Conservation (phyloP, 148 eudicot genomes). For the Bassia scoparia region DNA sequence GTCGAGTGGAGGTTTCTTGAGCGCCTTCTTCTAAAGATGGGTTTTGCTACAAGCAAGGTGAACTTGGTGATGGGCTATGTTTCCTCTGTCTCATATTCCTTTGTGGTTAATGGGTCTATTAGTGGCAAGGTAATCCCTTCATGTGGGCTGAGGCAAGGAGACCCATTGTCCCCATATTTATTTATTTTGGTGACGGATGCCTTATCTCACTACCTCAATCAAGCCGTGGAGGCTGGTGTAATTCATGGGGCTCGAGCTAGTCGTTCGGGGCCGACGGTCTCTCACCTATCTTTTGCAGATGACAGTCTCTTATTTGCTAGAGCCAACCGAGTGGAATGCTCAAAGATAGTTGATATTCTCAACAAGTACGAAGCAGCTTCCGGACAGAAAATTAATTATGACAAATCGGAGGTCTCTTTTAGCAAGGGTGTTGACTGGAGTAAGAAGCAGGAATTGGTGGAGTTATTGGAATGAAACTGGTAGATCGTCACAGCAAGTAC, state of each 20-base stretch:
- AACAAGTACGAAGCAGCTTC: too few species aligned
- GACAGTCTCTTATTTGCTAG: too few species aligned
- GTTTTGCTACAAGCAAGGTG: background rate
- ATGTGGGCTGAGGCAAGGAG: conserved; percentile 4
- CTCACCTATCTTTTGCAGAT: background rate
- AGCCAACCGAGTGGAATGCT: too few species aligned
- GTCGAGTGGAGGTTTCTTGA: conserved; percentile 12
- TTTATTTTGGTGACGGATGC: background rate
- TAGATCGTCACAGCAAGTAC: background rate
- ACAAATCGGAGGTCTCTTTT: too few species aligned
- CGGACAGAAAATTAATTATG: too few species aligned
- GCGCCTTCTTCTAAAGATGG: background rate
- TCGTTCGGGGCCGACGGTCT: background rate
- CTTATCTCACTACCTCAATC: background rate
- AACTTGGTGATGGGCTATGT: background rate
- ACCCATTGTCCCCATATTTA: background rate
- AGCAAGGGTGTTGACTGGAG: background rate
- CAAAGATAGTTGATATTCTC: too few species aligned
- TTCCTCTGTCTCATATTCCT: background rate
- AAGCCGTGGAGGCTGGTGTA: background rate
- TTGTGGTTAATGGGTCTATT: background rate
- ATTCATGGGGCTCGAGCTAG: background rate
- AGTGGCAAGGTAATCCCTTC: background rate
- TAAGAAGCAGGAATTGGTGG: background rate
- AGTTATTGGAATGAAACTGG: background rate